Evolutionary conservation across 331 rosid genomes (phyloP).

Genomic region (Ulmus americana): DNA sequence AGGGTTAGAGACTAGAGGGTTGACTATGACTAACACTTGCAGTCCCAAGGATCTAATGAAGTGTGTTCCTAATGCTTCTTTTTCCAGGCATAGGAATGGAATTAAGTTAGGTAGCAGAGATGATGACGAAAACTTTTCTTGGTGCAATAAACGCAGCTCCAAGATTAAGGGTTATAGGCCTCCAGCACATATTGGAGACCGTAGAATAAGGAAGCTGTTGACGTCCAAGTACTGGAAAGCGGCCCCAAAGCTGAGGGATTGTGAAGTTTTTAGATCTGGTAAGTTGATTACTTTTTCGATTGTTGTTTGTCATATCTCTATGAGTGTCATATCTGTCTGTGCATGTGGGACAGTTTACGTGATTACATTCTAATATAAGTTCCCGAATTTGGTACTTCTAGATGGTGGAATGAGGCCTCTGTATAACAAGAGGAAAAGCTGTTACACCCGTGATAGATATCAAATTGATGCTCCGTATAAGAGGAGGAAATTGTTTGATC

Average conservation of each 20-base stretch:
- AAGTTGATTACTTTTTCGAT: slow-evolving; percentile 11
- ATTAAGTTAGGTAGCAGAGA: slow-evolving; percentile 67
- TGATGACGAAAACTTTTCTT: slow-evolving; percentile 68
- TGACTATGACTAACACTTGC: slow-evolving; percentile 33
- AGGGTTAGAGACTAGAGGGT: slow-evolving; percentile 29
- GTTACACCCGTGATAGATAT: slow-evolving; percentile 42
- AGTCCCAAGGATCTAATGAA: slow-evolving; percentile 45
- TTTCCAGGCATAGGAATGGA: slow-evolving; percentile 54
- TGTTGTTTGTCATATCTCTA: neutral
- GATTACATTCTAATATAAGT: slow-evolving; percentile 7
- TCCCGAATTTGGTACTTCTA: slow-evolving; percentile 21
- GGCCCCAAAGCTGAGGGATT: slow-evolving; percentile 81
- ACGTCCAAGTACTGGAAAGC: slow-evolving; percentile 70
- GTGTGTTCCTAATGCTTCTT: slow-evolving; percentile 43
- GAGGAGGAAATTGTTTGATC: slow-evolving; percentile 58
- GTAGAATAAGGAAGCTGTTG: slow-evolving; percentile 61
- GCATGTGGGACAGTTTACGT: slow-evolving; percentile 3
- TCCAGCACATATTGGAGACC: slow-evolving; percentile 42
- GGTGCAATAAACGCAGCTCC: slow-evolving; percentile 53
- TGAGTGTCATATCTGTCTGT: neutral
- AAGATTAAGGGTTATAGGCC: slow-evolving; percentile 54
- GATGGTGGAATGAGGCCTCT: slow-evolving; percentile 39
- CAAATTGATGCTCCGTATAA: slow-evolving; percentile 43
- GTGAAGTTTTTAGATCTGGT: slow-evolving; percentile 60
- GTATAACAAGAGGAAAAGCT: slow-evolving; percentile 57